Conservation (phyloP, 176 grass and related monocot genomes). For the Alopecurus myosuroides region DNA sequence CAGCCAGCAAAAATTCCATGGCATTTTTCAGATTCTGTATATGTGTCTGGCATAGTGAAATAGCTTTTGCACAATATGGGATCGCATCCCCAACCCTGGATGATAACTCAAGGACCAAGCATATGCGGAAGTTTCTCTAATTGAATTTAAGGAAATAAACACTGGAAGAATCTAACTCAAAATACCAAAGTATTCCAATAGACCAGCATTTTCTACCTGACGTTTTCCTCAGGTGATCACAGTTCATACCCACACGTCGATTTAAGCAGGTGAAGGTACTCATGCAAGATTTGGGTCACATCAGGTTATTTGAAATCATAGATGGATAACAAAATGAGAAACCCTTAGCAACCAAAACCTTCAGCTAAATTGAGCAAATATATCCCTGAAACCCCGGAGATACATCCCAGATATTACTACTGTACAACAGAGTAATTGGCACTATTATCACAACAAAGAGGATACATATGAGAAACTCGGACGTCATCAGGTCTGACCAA, state of each 20-base stretch:
- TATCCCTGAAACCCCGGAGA: not conserved
- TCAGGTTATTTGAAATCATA: not conserved
- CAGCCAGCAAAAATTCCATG: conserved; percentile 21
- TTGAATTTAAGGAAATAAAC: conserved; percentile 36
- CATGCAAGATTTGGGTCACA: not conserved
- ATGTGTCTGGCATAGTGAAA: conserved; percentile 70
- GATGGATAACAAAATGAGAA: not conserved
- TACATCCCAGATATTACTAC: not conserved
- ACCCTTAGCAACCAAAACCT: not conserved
- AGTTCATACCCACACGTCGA: not conserved
- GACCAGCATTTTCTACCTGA: not conserved
- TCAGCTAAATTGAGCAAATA: not conserved
- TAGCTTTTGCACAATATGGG: conserved; percentile 71
- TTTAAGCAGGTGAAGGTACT: conserved; percentile 6
- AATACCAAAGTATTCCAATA: not conserved
- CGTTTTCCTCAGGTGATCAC: not conserved
- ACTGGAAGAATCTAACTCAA: not conserved
- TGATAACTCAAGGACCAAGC: conserved; percentile 59
- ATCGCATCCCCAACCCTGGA: conserved; percentile 60
- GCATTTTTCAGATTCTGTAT: conserved; percentile 45
- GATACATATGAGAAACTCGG: conserved; percentile 77
- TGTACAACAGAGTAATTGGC: not conserved
- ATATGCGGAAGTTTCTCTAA: conserved; percentile 76
- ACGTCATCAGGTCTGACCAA: conserved; percentile 68
- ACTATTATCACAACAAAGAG: conserved; percentile 5